Evolutionary conservation across 129 eudicot genomes (phyloP).

Genomic region (Oenanthe sinensis): DNA sequence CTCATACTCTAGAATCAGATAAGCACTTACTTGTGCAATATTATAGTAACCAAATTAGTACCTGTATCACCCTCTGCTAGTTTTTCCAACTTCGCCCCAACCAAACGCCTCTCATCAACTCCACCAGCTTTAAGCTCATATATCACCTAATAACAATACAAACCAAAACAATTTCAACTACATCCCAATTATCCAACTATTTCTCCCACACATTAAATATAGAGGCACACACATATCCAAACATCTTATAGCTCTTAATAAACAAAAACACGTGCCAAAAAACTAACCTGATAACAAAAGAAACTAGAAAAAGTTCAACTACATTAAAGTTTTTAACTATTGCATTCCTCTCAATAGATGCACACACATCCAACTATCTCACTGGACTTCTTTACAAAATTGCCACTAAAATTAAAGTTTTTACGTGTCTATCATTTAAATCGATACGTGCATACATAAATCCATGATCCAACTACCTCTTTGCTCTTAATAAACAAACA

Average conservation of each 20-base stretch:
- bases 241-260: background rate
- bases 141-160: constrained; percentile 44
- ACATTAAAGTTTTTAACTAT: background rate
- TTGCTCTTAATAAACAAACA: too few relatives aligned
- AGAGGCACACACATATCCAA: background rate
- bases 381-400: background rate
- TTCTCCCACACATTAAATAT: background rate
- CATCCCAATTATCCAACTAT: background rate
- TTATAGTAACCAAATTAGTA: constrained; percentile 3
- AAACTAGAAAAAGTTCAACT: background rate
- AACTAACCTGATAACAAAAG: background rate
- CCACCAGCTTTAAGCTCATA: constrained; percentile 97
- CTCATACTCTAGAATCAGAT: background rate
- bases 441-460: too few relatives aligned
- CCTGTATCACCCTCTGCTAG: constrained; percentile 99
- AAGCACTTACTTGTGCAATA: background rate
- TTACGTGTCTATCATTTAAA: background rate
- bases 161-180: background rate
- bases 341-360: background rate
- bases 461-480: background rate
- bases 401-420: background rate
- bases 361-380: background rate
- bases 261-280: background rate
- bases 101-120: constrained; percentile 91
- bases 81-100: constrained; percentile 95